Base-by-base conservation (phyloP, 805 yeast species). In the Brettanomyces nanus region DNA sequence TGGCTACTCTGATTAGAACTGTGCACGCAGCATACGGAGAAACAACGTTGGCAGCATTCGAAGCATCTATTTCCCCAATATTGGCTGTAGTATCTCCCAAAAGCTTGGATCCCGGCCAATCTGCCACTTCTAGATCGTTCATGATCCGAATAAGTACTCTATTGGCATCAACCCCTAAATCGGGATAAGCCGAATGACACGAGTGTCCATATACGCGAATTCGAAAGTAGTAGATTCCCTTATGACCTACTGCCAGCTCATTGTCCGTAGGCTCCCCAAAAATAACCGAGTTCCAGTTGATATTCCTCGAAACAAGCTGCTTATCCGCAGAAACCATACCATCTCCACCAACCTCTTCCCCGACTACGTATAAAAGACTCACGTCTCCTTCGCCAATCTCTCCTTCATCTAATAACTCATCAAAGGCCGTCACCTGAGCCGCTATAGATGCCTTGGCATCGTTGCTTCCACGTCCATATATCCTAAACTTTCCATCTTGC, bases 231-330 rank as follows among this genome's bases (percentile, higher is more conserved):
- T 62, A 70, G 27, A 66, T 59, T 13, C 85, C 85, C 55, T 80
- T 80, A 51, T 80, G 89, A 10, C 86, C 87, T 4, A 71, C 71
- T 11, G 82, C 85, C 17, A 80, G 61, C 47, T 74, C 77, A 51
- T 71, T 62, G 45, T 79, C 85, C 0, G 89, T 80, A 9, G 89
- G 89, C 53, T 80, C 89, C 10, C 87, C 87, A 58, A 80, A 80
- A 22, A 81, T 66, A 13, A 71, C 86, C 7, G 72, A 47, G 9
- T 73, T 72, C 84, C 84, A 80, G 6, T 56, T 51, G 13, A 45
- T 35, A 7, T 64, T 65, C 17, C 66, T 62, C 20, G 38, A 28
- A n/a, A 34, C 29, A 4, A 73, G 53, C 3, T 54, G 41, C 3
- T 54, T 50, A 45, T 64, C 55, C 3, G 73, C 80, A 13, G 50